Conservation (phyloP, 768 basidiomycete genomes). For the Lactarius sp. region DNA sequence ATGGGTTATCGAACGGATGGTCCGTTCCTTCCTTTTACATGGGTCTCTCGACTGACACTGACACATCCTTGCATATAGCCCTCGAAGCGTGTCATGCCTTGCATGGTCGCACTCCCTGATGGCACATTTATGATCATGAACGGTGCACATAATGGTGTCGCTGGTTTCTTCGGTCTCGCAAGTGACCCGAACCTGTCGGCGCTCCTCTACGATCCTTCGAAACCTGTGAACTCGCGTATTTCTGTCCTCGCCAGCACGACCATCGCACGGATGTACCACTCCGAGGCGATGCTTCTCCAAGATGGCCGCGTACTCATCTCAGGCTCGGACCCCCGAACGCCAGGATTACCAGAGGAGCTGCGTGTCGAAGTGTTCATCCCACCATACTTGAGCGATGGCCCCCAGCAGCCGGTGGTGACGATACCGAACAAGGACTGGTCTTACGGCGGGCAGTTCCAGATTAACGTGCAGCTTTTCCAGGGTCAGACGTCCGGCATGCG, state of each 20-base stretch:
- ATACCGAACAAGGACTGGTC: slow-evolving; percentile 37
- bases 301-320: slow-evolving; percentile 73
- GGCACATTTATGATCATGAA: slow-evolving; percentile 77
- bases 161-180: slow-evolving; percentile 66
- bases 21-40: slow-evolving; percentile 52
- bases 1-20: slow-evolving; percentile 80
- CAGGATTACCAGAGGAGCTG: too few relatives aligned
- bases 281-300: slow-evolving; percentile 43
- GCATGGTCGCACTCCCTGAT: slow-evolving; percentile 65
- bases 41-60: not conserved
- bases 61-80: slow-evolving; percentile 38
- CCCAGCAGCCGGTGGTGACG: slow-evolving; percentile 56
- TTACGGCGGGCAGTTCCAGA: slow-evolving; percentile 47
- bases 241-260: slow-evolving; percentile 58
- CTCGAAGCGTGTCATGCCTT: slow-evolving; percentile 69
- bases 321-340: slow-evolving; percentile 67
- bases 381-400: slow-evolving; percentile 45
- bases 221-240: slow-evolving; percentile 44
- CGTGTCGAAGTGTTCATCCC: too few relatives aligned
- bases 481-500: slow-evolving; percentile 47
- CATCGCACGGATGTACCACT: too few relatives aligned
- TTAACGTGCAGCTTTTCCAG: slow-evolving; percentile 42
- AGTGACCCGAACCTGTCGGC: slow-evolving; percentile 58
- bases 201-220: slow-evolving; percentile 60
- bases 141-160: slow-evolving; percentile 63